A percentile compares a stretch with the other conserved stretches of the same genome.
Evolutionary conservation across 176 grass and related monocot genomes (phyloP).

Genomic region (Alopecurus myosuroides): DNA sequence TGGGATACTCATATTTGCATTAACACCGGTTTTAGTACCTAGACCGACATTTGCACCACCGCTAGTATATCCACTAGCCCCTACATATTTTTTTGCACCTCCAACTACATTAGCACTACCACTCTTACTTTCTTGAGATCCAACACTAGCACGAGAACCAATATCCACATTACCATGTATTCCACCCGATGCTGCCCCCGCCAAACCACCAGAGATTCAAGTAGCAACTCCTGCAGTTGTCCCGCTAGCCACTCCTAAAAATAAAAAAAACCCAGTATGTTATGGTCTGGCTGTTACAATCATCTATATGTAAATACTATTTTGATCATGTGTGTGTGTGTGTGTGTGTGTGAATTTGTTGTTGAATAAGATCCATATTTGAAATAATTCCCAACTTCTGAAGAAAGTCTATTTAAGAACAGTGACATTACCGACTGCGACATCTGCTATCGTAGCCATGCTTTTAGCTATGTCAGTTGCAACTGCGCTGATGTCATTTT

Average conservation of each 20-base stretch:
- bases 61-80: neutral
- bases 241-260: conserved; percentile 29
- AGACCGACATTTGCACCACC: neutral
- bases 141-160: neutral
- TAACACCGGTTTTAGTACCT: neutral
- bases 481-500: neutral
- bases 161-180: neutral
- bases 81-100: neutral
- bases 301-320: neutral
- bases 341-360: neutral
- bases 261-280: neutral
- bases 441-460: conserved; percentile 19
- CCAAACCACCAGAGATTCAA: neutral
- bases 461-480: conserved; percentile 15
- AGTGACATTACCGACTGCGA: conserved; percentile 16
- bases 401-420: neutral
- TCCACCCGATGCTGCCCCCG: neutral
- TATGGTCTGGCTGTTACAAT: neutral
- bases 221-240: neutral
- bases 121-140: neutral
- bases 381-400: neutral
- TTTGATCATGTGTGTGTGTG: neutral
- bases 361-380: neutral
- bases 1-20: neutral
- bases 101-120: neutral